Evolutionary conservation across 495 filamentous ascomycete genomes (phyloP), one percentile per base, ranked within the genome.

Genomic region (Neurospora discreta): DNA sequence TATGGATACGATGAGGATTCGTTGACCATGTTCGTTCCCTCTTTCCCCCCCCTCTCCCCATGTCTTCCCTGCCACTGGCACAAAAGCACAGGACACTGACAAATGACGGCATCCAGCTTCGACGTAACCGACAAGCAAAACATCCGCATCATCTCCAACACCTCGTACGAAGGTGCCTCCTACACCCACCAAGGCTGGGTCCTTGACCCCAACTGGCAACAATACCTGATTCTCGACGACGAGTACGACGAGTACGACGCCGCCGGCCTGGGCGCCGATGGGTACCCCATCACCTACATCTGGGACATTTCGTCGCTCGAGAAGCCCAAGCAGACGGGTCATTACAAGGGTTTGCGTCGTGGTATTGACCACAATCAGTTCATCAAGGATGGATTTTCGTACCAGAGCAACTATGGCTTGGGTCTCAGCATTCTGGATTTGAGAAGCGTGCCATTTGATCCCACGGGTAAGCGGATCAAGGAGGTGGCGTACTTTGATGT

Each of bases 311-410:
- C 80, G 58, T 77, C 77, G 8, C 85, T 85, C 39, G 81, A 81
- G 41, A 68, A 65, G 0, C 85, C 86, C 2, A 84, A 82, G 69
- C 82, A 86, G 71, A 88, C 87, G 5, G 87, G 87, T 6, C 74
- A 73, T 76, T 88, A 82, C 77, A 78, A 83, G 69, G 80, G 81
- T 44, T 33, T 70, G 0, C 75, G 77, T 16, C 73, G 77, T 15
- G 79, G 82, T 38, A 85, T 89, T 69, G 87, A 89, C 74, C 87
- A 89, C 78, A 88, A 88, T 76, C 86, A 87, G 72, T 89, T 86
- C 67, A 78, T 87, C 71, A 67, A 78, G 44, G 71, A 87, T 40
- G 85, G 85, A 11, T 77, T 82, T 38, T 58, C 79, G 13, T 88
- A 84, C 77, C 87, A 88, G 73, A 84, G 80, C 70, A 85, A 87